Conservation (phyloP, 2,329 filamentous ascomycete species). For the Paecilomyces sp. region DNA sequence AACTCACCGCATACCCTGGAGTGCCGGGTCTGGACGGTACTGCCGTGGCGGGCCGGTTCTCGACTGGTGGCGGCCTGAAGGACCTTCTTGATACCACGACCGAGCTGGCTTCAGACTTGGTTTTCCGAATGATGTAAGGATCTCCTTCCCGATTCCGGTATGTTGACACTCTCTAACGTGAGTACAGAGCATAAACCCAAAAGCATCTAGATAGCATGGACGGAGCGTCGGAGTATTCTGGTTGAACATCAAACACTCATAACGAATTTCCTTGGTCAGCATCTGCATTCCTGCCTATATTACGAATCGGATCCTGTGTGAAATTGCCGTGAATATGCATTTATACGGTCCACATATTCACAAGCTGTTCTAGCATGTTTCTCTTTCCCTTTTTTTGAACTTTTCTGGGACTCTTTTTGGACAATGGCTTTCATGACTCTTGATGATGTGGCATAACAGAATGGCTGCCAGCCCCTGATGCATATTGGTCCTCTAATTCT, state of each 20-base stretch:
- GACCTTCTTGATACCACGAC: slow-evolving; percentile 29
- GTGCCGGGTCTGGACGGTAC: neutral
- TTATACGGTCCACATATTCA: neutral
- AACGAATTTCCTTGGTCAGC: neutral
- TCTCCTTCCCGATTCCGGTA: neutral
- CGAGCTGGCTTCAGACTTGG: slow-evolving; percentile 35
- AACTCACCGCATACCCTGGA: neutral
- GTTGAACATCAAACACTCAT: neutral
- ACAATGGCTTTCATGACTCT: neutral
- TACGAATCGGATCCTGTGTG: neutral
- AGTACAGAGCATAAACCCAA: neutral
- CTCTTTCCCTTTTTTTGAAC: neutral
- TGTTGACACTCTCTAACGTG: neutral
- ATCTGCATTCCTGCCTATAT: neutral
- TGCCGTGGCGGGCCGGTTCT: neutral
- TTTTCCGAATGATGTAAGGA: slow-evolving; percentile 33
- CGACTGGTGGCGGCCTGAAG: slow-evolving; percentile 19
- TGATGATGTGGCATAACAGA: neutral
- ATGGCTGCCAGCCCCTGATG: neutral
- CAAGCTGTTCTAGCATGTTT: neutral
- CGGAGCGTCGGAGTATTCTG: neutral
- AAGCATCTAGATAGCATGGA: neutral
- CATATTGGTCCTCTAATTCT: neutral
- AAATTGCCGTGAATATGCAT: neutral
- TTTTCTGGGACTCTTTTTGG: neutral